Percentiles rank a stretch among this genome's conserved stretches.
phyloP scores from a whole-genome alignment of 2,329 filamentous ascomycete species.

The Cytospora chrysosperma region DNA sequence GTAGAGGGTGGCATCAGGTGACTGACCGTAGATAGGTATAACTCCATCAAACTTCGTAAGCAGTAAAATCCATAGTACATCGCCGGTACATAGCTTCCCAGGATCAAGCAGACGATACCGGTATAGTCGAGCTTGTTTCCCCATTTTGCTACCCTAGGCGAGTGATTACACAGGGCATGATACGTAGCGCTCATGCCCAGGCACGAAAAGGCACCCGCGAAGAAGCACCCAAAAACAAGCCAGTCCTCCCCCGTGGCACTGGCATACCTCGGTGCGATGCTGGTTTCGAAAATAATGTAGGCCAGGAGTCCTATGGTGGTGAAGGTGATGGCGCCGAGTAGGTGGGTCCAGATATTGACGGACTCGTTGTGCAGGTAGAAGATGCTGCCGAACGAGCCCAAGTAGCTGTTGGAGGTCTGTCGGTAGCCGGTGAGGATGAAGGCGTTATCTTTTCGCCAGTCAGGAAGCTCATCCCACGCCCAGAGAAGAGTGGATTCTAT shows the following conservation, averaged over 20 bases:
- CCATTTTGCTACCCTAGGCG: slow-evolving; percentile 70
- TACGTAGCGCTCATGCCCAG: slow-evolving; percentile 81
- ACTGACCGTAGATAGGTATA: slow-evolving; percentile 75
- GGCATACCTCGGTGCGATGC: slow-evolving; percentile 63
- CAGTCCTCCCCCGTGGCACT: slow-evolving; percentile 62
- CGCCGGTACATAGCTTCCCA: slow-evolving; percentile 86
- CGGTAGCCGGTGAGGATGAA: slow-evolving; percentile 57
- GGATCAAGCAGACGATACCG: slow-evolving; percentile 88
- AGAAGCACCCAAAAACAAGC: slow-evolving; percentile 76
- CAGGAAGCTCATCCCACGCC: slow-evolving; percentile 58
- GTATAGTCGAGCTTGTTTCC: slow-evolving; percentile 95
- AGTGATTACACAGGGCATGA: slow-evolving; percentile 85
- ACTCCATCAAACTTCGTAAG: slow-evolving; percentile 59
- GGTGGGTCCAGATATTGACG: slow-evolving; percentile 62
- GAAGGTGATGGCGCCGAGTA: slow-evolving; percentile 64
- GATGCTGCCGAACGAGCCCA: slow-evolving; percentile 46
- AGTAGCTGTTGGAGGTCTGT: slow-evolving; percentile 48
- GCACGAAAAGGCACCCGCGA: slow-evolving; percentile 69
- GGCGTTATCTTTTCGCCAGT: slow-evolving; percentile 60
- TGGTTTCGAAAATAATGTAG: slow-evolving; percentile 49
- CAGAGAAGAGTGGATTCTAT: slow-evolving; percentile 44
- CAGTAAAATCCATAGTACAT: slow-evolving; percentile 86
- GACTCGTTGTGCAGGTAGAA: slow-evolving; percentile 57
- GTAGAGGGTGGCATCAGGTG: too few species aligned
- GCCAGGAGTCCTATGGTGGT: slow-evolving; percentile 40